Base-by-base conservation (phyloP, 495 filamentous ascomycete genomes). In the Chlorociboria aeruginascens region DNA sequence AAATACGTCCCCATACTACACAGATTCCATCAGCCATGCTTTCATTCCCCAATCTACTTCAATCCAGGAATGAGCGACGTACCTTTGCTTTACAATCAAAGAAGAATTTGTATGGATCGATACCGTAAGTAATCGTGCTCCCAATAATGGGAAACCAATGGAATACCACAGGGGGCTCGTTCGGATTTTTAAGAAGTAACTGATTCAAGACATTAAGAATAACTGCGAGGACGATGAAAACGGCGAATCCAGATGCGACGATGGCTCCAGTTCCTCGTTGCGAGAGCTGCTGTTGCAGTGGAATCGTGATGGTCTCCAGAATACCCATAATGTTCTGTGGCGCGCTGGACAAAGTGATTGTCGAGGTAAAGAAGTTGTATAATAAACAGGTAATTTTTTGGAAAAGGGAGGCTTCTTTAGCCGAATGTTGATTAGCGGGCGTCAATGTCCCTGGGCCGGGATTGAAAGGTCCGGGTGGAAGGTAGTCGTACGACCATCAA, bases 81-180 rank as follows among this genome's bases (percentile, higher is more conserved):
- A 88, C 85, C 78, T 88, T 86, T 40, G 71, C 57, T 53, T 73
- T 76, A 66, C 76, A 82, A 30, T 76, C 68, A 47, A 74, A 73
- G 65, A 89, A 89, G 67, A 90, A 92, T 16, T 66, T 71, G 53
- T 84, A 86, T 8, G 86, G 86, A 58, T 92, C 83, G 66, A 86
- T 89, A 50, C 86, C 86, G 65, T 92, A 92, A 13, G 68, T 73
- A 40, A 92, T 66, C 40, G 86, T 89, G 61, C 76, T 90, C 16
- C 86, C 86, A 56, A 92, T 64, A 36, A 89, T 60, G 4, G 86
- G 86, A 54, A 92, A 76, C 78, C 78, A 89, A 66, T 89, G 83
- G 58, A 89, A 92, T 36, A 92, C 84, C 10, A 90, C 51, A 6
- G 86, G 86, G 10, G 86, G 86, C 57, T 87, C 81, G 59, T 79